phyloP scores from a whole-genome alignment of 2,329 filamentous ascomycete species.

The Fusarium sp. region DNA sequence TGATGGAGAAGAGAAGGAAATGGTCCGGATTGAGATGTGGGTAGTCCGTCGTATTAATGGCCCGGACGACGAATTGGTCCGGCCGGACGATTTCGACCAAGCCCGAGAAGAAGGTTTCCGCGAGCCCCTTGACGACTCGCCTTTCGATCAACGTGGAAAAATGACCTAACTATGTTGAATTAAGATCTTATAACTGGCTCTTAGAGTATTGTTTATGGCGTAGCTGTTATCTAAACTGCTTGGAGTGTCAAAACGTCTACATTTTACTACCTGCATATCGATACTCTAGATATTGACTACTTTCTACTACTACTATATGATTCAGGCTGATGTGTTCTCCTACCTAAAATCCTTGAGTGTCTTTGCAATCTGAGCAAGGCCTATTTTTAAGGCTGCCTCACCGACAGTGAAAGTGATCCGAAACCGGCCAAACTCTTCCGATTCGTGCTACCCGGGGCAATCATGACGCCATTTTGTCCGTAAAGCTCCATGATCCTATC shows the following conservation, averaged over 20 bases:
- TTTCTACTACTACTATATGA: not conserved
- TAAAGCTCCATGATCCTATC: no score
- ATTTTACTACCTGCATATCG: fast-evolving
- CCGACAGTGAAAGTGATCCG: not conserved
- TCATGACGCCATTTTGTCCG: not conserved
- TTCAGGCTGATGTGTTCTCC: not conserved
- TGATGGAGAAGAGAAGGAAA: not conserved
- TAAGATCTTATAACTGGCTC: no score
- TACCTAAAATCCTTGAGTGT: not conserved
- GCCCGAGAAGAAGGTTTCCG: not conserved
- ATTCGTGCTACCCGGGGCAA: not conserved
- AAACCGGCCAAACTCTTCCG: not conserved
- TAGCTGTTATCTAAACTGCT: no score
- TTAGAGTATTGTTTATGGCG: no score
- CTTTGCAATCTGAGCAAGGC: not conserved
- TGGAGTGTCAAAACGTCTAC: no score
- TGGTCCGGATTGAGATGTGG: not conserved
- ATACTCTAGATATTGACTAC: not conserved
- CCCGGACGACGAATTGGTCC: not conserved
- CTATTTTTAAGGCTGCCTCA: not conserved
- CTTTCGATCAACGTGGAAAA: not conserved
- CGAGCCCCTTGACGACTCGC: not conserved
- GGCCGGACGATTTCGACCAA: not conserved
- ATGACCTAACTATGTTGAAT: not conserved
- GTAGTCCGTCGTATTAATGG: not conserved